Evolutionary conservation across 768 basidiomycete species (phyloP).

Genomic region (Termitomyces sp.): DNA sequence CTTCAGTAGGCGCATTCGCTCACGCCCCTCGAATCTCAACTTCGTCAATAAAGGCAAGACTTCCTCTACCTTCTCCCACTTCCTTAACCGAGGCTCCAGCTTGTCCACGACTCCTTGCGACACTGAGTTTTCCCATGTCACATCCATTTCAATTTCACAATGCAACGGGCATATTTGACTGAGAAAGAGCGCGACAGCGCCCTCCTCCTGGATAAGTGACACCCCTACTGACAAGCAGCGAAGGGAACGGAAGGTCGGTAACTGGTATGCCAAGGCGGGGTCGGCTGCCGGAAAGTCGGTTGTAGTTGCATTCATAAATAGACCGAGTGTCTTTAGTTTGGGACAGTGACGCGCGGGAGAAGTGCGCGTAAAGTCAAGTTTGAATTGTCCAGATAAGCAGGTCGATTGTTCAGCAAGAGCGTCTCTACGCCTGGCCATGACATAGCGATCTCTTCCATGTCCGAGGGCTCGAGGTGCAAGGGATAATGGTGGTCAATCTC

Average conservation of each 20-base stretch:
- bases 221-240: constrained; percentile 42
- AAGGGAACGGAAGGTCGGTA: constrained; percentile 25
- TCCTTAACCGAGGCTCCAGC: constrained; percentile 17
- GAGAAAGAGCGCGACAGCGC: constrained; percentile 44
- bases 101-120: constrained; percentile 5
- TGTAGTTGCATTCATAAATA: constrained; percentile 33
- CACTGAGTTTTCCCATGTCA: constrained; percentile 38
- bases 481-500: constrained; percentile 35
- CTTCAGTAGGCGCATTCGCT: constrained; percentile 26
- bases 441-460: constrained; percentile 39
- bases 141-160: constrained; percentile 37
- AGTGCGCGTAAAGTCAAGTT: constrained; percentile 32
- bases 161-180: constrained; percentile 41
- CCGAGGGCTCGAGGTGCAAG: constrained; percentile 29
- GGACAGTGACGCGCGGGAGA: constrained; percentile 33
- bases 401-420: constrained; percentile 43
- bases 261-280: constrained; percentile 9
- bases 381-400: constrained; percentile 23
- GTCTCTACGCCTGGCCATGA: constrained; percentile 39
- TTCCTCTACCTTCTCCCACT: constrained; percentile 36
- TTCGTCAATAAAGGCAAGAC: constrained; percentile 45
- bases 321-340: constrained; percentile 31
- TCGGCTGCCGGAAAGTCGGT: constrained; percentile 17
- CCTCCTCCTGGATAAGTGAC: constrained; percentile 37
- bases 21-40: constrained; percentile 35